phyloP scores from a whole-genome alignment of 306 rosid species.

The Prunus armeniaca region DNA sequence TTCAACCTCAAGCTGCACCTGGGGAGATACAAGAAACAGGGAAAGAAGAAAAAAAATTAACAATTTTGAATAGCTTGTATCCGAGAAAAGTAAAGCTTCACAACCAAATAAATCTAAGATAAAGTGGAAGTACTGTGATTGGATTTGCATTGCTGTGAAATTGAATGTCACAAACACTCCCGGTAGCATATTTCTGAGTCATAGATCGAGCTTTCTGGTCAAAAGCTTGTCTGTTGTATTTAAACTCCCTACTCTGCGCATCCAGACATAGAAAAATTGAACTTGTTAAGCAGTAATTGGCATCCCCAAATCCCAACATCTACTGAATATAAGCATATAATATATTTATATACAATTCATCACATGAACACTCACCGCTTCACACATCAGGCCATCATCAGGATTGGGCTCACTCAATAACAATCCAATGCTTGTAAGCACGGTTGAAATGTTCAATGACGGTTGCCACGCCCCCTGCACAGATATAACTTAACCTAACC shows the following conservation, averaged over 20 bases:
- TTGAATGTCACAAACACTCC: constrained; percentile 11
- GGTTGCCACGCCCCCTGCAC: constrained; percentile 49
- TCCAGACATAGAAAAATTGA: neutral
- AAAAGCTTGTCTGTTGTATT: constrained; percentile 40
- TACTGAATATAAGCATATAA: too few species aligned
- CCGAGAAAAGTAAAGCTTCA: neutral
- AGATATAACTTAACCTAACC: neutral
- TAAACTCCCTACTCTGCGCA: constrained; percentile 39
- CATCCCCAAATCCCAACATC: neutral
- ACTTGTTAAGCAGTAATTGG: neutral
- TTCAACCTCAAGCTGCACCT: constrained; percentile 20
- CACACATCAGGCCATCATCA: constrained; percentile 48
- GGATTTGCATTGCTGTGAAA: neutral
- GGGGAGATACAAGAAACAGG: neutral
- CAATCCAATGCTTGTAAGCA: constrained; percentile 39
- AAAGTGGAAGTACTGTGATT: constrained; percentile 12
- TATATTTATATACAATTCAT: neutral
- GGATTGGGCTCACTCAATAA: constrained; percentile 46
- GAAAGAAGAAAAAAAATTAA: neutral
- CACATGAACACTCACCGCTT: constrained; percentile 26
- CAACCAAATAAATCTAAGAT: neutral
- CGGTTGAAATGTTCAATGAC: constrained; percentile 42
- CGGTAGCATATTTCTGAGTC: constrained; percentile 37
- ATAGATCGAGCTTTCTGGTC: constrained; percentile 40
- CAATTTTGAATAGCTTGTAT: neutral